Evolutionary conservation across 2,329 filamentous ascomycete genomes (phyloP).

Genomic region (Paracoccidioides lutzii): DNA sequence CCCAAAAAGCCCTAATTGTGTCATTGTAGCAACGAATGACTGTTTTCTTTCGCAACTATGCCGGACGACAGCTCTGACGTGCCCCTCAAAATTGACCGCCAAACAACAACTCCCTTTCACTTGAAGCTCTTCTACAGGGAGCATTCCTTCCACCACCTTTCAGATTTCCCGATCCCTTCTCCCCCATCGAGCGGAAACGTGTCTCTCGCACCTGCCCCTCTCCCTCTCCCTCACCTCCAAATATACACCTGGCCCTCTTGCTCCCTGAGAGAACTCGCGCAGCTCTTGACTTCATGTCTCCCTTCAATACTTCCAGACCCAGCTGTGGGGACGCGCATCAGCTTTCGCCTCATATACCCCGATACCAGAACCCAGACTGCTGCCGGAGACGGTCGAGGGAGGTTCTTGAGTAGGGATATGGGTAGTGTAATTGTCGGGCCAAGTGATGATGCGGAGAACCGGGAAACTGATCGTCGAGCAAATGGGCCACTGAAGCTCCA

Average conservation of each 20-base stretch:
- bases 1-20: too few relatives aligned
- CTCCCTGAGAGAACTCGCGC: conserved; percentile 66
- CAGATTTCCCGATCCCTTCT: conserved; percentile 26
- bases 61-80: conserved; percentile 18
- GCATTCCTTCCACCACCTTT: conserved; percentile 52
- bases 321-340: conserved; percentile 68
- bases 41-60: conserved; percentile 2
- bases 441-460: conserved; percentile 19
- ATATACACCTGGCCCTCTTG: conserved; percentile 81
- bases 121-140: conserved; percentile 73
- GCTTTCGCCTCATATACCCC: conserved; percentile 74
- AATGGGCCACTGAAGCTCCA: conserved; percentile 30
- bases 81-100: conserved; percentile 46
- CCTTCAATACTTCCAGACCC: conserved; percentile 59
- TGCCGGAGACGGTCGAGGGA: conserved; percentile 37
- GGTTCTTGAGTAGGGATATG: conserved; percentile 67
- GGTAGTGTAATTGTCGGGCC: conserved; percentile 65
- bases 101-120: conserved; percentile 66
- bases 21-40: conserved; percentile 1
- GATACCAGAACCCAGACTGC: conserved; percentile 43
- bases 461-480: conserved; percentile 29
- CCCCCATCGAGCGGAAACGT: conserved; percentile 15
- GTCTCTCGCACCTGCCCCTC: conserved; percentile 40
- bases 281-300: conserved; percentile 58
- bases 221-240: conserved; percentile 50